Conservation (phyloP, 176 grass and related monocot species). For the Carex kokanica region DNA sequence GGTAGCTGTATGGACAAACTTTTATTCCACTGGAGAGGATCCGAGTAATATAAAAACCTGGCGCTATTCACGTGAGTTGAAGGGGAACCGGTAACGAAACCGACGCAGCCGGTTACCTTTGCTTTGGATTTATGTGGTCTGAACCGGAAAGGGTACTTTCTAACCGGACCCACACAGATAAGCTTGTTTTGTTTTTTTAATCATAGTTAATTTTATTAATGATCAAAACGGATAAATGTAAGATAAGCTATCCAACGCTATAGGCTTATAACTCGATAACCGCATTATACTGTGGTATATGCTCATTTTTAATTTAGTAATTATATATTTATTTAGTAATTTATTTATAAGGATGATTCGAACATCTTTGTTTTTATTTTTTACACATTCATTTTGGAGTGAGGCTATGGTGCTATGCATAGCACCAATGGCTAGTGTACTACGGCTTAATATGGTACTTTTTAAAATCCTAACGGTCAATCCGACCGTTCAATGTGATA, state of each 20-base stretch:
- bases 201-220: neutral
- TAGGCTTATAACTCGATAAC: neutral
- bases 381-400: too few relatives aligned
- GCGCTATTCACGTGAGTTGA: conserved; percentile 23
- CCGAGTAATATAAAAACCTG: conserved; percentile 15
- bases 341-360: too few relatives aligned
- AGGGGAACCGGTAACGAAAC: neutral
- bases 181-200: neutral
- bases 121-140: conserved; percentile 17
- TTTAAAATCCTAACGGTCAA: too few relatives aligned
- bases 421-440: too few relatives aligned
- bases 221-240: neutral
- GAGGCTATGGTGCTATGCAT: too few relatives aligned
- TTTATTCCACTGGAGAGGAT: conserved; percentile 11
- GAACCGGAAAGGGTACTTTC: conserved; percentile 6
- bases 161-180: neutral
- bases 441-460: too few relatives aligned
- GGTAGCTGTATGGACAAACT: neutral
- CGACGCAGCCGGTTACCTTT: conserved; percentile 23
- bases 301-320: neutral
- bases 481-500: too few relatives aligned
- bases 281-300: neutral
- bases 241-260: neutral
- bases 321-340: too few relatives aligned
- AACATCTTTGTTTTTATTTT: too few relatives aligned